Evolutionary conservation across 768 basidiomycete species (phyloP), one percentile per base, ranked within the genome.

Genomic region (Termitomyces sp.): DNA sequence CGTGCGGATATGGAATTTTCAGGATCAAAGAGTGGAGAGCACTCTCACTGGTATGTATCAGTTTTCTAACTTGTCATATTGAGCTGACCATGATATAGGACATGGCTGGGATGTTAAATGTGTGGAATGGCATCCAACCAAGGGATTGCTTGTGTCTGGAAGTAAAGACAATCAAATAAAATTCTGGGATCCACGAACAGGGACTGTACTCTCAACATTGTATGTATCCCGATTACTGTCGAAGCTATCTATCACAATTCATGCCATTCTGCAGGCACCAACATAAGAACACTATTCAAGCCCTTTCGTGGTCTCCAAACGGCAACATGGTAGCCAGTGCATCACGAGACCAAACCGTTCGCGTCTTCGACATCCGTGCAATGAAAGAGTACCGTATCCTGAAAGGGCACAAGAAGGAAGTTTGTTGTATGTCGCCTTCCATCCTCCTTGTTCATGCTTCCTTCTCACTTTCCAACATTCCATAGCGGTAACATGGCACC

Each of bases 71-170:
- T 47, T 42, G 35, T 23, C 26, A n/a, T 17, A 8, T 3, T 17
- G 17, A 17, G 26, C 17, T 55, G 23, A 48, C 33, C 1, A 31
- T 58, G 6, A 12, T 49, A 12, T 51, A 94, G 94, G 94, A n/a
- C 96, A 98, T 64, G 94, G 95, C 5, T 98, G 95, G 94, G 97
- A 99, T 65, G 97, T 99, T 21, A 91, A 95, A 67, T 97, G 94
- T 58, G 94, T 98, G 1, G 89, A 98, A 74, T 99, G 97, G 97
- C 97, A 99, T 73, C 94, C 94, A 5, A 92, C 89, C 0, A 98
- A 98, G 71, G 96, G 96, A 10, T 77, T 99, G 9, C 80, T 99
- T 21, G 94, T 91, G 5, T 94, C 92, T 3, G 97, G 97, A 26
- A 93, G 91, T 64, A 98, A 98, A 72, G 97, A 99, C 72, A 97